These are phyloP conservation scores for Fraxinus cuspidata DNA, from an alignment of 257 asterid species.

Conservation along the genomic window DNA sequence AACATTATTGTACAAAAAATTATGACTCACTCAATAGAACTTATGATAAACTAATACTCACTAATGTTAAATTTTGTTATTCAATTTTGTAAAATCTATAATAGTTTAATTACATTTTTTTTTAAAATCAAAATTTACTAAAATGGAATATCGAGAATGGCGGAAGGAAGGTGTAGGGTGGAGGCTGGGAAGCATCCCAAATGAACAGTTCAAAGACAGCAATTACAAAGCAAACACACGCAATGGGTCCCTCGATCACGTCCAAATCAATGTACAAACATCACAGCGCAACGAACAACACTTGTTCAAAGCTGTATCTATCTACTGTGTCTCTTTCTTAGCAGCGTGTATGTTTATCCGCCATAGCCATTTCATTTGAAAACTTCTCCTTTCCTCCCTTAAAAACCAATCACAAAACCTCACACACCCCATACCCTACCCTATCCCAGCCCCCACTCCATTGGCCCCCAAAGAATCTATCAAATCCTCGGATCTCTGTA, in stretches of 20 bases:
- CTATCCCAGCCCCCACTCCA: neutral
- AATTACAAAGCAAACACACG: neutral
- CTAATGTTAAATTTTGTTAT: too few species aligned
- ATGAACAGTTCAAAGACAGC: neutral
- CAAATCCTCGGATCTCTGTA: constrained; percentile 42
- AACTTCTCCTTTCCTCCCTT: neutral
- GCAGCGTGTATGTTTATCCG: constrained; percentile 35
- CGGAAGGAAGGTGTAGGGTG: too few species aligned
- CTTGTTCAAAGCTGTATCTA: neutral
- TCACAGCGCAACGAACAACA: neutral
- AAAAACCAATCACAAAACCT: constrained; percentile 7
- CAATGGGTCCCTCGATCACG: neutral
- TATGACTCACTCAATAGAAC: too few species aligned
- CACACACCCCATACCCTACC: neutral
- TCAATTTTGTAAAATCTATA: too few species aligned
- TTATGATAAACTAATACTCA: too few species aligned
- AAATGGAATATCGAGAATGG: too few species aligned
- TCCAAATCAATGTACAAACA: neutral
- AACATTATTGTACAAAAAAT: too few species aligned
- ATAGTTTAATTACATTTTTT: too few species aligned
- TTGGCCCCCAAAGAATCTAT: constrained; percentile 4
- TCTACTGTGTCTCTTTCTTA: neutral
- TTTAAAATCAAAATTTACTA: too few species aligned
- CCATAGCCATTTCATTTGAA: constrained; percentile 40
- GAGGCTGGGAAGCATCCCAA: too few species aligned